Evolutionary conservation across 306 rosid genomes (phyloP).

Genomic region (Calophaca sinica): DNA sequence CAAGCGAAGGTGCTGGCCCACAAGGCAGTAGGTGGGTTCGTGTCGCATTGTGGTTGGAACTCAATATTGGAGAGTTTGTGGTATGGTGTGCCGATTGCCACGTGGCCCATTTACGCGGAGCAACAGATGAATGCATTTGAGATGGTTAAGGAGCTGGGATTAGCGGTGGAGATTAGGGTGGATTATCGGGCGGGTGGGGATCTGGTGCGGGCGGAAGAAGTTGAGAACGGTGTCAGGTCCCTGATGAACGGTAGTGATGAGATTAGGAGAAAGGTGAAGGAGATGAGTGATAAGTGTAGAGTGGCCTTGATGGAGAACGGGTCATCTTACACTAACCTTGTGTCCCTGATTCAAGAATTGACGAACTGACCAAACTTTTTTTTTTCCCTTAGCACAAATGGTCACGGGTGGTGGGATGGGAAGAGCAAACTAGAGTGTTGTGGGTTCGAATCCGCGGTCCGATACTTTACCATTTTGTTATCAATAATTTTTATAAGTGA

Average conservation of each 20-base stretch:
- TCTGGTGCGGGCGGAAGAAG: conserved; percentile 51
- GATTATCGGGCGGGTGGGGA: conserved; percentile 56
- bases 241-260: conserved; percentile 49
- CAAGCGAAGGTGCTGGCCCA: conserved; percentile 60
- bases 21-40: conserved; percentile 59
- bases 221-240: conserved; percentile 45
- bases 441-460: too few species aligned
- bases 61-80: conserved; percentile 69
- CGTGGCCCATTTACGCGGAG: conserved; percentile 68
- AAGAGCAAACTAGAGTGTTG: too few species aligned
- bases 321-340: conserved; percentile 37
- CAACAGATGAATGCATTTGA: conserved; percentile 70
- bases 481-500: too few species aligned
- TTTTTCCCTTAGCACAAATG: background rate
- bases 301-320: conserved; percentile 48
- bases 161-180: conserved; percentile 63
- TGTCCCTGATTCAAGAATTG: background rate
- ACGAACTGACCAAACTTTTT: background rate
- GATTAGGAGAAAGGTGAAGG: conserved; percentile 54
- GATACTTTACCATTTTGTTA: too few species aligned
- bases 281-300: conserved; percentile 46
- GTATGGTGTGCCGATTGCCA: conserved; percentile 67
- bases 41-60: conserved; percentile 78
- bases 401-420: too few species aligned
- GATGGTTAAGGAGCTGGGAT: conserved; percentile 66